Evolutionary conservation across 2,329 filamentous ascomycete genomes (phyloP), one percentile per base, ranked within the genome.

Genomic region (Cadophora malorum): DNA sequence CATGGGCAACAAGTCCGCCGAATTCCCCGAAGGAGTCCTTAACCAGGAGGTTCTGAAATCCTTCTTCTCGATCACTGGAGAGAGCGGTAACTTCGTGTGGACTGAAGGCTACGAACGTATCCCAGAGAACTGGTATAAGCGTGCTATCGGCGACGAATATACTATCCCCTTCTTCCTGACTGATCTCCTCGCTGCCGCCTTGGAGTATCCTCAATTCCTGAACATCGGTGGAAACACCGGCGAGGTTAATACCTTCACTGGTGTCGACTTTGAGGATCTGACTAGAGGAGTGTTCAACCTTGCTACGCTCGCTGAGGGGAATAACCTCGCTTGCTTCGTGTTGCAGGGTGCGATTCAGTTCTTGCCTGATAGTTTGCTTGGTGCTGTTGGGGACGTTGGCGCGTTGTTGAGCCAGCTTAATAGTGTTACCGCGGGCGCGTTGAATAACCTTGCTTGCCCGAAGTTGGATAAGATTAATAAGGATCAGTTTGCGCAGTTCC

Each of bases 201-300:
- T 75, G 21, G 77, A 81, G 70, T 79, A 84, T 63, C 83, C 83
- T 0, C 76, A 81, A 35, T 79, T 84, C 23, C 79, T 76, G 31
- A 82, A 79, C 70, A 80, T 86, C 19, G 85, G 85, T 7, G 85
- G 85, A 14, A 87, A 87, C 72, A 80, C 80, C 7, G 83, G 84
- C 28, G 79, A 78, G 5, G 79, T 83, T 21, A 83, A 87, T 76
- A 82, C 80, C 33, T 87, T 86, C 71, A 78, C 80, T 5, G 83
- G 83, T 6, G 71, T 87, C 61, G 76, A 83, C 70, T 45, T 83
- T 1, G 67, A 70, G 1, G 75, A 84, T 64, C 38, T 85, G 16
- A 82, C 82, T 5, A 79, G 80, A 28, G 82, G 82, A 53, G 74
- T 85, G 0, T 80, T 81, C 69, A 85, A 83, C 70, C 70, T 75